A percentile compares a stretch with the other conserved stretches of the same genome.
These are phyloP conservation scores for Podospora conica DNA, from an alignment of 495 filamentous ascomycete species.

Conservation along the genomic window DNA sequence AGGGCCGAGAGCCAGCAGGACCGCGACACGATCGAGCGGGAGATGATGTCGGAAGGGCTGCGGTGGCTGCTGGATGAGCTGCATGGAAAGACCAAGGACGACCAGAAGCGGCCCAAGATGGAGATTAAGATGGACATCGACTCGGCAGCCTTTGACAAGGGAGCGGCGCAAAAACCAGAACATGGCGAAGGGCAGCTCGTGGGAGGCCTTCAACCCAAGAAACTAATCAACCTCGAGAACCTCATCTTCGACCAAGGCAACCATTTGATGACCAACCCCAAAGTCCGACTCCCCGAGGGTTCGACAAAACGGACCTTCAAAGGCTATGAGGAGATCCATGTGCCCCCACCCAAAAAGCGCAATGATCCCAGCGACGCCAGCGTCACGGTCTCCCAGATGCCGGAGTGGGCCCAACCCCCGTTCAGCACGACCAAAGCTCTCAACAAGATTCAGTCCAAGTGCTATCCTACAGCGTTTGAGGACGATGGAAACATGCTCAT, in stretches of 20 bases:
- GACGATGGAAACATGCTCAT: constrained; percentile 97
- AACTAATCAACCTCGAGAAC: constrained; percentile 88
- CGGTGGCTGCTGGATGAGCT: constrained; percentile 82
- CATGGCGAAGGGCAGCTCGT: constrained; percentile 59
- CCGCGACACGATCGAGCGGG: constrained; percentile 69
- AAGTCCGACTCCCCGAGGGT: constrained; percentile 89
- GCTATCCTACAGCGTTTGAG: constrained; percentile 83
- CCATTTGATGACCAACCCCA: constrained; percentile 96
- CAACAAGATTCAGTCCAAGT: constrained; percentile 92
- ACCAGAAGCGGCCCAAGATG: constrained; percentile 59
- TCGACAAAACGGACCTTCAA: constrained; percentile 94
- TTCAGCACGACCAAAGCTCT: constrained; percentile 73
- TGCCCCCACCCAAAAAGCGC: constrained; percentile 82
- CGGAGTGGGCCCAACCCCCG: constrained; percentile 82
- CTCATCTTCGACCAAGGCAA: constrained; percentile 97
- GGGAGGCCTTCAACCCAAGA: constrained; percentile 81
- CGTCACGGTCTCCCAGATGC: constrained; percentile 78
- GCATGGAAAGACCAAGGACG: constrained; percentile 50
- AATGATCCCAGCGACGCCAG: constrained; percentile 71
- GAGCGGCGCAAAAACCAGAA: constrained; percentile 34
- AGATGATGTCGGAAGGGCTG: constrained; percentile 87
- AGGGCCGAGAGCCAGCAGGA: constrained; percentile 75
- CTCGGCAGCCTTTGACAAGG: constrained; percentile 52
- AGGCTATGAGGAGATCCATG: constrained; percentile 97
- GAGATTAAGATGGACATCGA: constrained; percentile 96